Percentiles rank a stretch among this genome's conserved stretches.
Evolutionary conservation across 2,329 filamentous ascomycete species (phyloP).

Genomic region (Dryadomyces quercivorus): DNA sequence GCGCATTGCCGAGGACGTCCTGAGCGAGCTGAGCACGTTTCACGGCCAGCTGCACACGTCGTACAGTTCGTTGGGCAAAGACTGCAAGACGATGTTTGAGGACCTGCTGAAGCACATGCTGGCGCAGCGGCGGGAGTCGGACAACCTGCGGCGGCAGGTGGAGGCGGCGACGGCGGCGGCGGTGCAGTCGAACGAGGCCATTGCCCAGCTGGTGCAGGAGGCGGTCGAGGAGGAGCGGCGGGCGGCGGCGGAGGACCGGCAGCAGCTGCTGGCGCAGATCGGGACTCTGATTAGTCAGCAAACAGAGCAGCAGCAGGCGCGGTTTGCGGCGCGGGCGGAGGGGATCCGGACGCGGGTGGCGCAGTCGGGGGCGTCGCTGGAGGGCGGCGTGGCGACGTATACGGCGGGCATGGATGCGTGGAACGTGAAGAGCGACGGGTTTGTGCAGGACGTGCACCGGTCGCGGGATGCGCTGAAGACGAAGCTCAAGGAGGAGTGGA

Average conservation of each 20-base stretch:
- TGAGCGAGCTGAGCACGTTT: constrained; percentile 74
- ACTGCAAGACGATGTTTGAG: constrained; percentile 80
- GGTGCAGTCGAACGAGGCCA: constrained; percentile 53
- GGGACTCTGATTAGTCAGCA: constrained; percentile 63
- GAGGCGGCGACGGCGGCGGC: constrained; percentile 56
- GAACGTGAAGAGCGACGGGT: constrained; percentile 53
- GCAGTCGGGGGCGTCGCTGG: constrained; percentile 51
- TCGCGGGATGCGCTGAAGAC: constrained; percentile 69
- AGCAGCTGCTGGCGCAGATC: constrained; percentile 65
- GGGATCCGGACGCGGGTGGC: constrained; percentile 52
- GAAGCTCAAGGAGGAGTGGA: constrained; percentile 80
- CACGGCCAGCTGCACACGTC: constrained; percentile 71
- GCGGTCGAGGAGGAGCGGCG: constrained; percentile 66
- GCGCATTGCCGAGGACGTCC: constrained; percentile 78
- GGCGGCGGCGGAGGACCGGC: constrained; percentile 60
- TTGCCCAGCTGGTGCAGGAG: constrained; percentile 54
- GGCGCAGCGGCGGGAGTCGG: constrained; percentile 64
- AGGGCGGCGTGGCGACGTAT: constrained; percentile 54
- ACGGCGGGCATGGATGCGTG: constrained; percentile 61
- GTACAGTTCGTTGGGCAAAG: constrained; percentile 69
- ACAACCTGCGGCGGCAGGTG: constrained; percentile 60
- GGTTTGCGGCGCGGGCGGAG: constrained; percentile 52
- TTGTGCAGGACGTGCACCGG: constrained; percentile 58
- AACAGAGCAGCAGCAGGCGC: constrained; percentile 58
- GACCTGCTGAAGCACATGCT: constrained; percentile 63